phyloP scores from a whole-genome alignment of 805 yeast genomes.

The Vanderwaltozyma tropicalis region DNA sequence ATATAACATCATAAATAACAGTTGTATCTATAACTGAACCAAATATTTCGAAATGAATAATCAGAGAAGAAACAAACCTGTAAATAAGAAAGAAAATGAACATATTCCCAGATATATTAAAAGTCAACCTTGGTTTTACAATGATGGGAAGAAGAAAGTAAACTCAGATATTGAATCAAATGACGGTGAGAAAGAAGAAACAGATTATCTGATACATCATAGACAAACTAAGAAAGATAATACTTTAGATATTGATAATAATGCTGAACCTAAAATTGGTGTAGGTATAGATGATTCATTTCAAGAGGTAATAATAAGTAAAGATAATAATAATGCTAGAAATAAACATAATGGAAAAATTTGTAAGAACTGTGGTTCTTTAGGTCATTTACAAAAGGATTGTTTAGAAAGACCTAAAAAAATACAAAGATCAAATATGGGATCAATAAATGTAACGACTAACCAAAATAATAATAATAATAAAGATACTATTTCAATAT shows the following conservation, averaged over 20 bases:
- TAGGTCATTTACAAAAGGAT: slow-evolving; percentile 39
- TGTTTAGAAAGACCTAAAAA: slow-evolving; percentile 50
- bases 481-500: slow-evolving; percentile 1
- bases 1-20: too few relatives aligned
- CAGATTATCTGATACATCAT: slow-evolving; percentile 45
- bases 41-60: background rate
- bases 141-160: slow-evolving; percentile 4
- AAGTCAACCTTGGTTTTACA: slow-evolving; percentile 27
- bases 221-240: slow-evolving; percentile 31
- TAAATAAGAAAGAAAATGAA: slow-evolving; percentile 7
- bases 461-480: background rate
- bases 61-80: slow-evolving; percentile 1
- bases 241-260: slow-evolving; percentile 32
- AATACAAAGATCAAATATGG: slow-evolving; percentile 9
- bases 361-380: slow-evolving; percentile 52
- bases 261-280: slow-evolving; percentile 45
- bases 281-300: slow-evolving; percentile 44
- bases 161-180: background rate
- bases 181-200: background rate
- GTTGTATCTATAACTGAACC: background rate
- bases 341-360: slow-evolving; percentile 8
- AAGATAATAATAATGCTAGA: background rate
- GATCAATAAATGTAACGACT: too few relatives aligned
- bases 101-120: slow-evolving; percentile 27
- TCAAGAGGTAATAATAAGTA: slow-evolving; percentile 1